A percentile compares a stretch with the other conserved stretches of the same genome.
Evolutionary conservation across 2,329 filamentous ascomycete species (phyloP).

Genomic region (Knoxdaviesia proteae): DNA sequence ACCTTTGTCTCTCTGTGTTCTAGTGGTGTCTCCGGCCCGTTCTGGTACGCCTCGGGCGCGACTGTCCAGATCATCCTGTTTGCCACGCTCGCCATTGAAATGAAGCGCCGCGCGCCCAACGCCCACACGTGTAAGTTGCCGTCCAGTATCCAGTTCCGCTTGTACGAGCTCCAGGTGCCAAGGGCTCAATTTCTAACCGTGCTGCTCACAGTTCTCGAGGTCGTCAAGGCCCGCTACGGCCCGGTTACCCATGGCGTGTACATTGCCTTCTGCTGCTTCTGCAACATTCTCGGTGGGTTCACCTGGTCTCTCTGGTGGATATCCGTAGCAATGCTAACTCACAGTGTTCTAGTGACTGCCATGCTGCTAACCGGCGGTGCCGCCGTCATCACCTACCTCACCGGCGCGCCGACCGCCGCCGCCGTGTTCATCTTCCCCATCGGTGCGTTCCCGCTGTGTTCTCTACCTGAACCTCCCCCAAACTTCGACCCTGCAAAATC

Average conservation of each 20-base stretch:
- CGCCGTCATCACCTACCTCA: conserved; percentile 28
- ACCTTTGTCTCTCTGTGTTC: conserved; percentile 23
- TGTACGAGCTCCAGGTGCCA: background rate
- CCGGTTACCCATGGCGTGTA: conserved; percentile 45
- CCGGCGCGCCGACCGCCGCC: conserved; percentile 42
- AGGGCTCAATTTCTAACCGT: background rate
- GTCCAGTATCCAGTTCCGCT: background rate
- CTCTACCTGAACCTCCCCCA: too few species aligned
- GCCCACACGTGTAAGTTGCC: conserved; percentile 34
- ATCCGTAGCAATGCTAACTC: too few species aligned
- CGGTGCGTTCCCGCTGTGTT: conserved; percentile 20
- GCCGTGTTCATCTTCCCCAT: conserved; percentile 60
- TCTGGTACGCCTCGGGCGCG: conserved; percentile 36
- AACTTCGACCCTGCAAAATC: too few species aligned
- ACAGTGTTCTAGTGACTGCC: conserved; percentile 34
- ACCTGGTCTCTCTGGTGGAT: background rate
- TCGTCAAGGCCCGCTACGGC: conserved; percentile 56
- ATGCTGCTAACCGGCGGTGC: conserved; percentile 68
- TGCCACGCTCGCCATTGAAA: conserved; percentile 64
- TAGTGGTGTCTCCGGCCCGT: conserved; percentile 27
- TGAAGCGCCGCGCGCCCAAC: conserved; percentile 61
- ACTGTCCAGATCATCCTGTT: conserved; percentile 68
- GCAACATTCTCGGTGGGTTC: conserved; percentile 37
- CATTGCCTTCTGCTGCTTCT: conserved; percentile 56
- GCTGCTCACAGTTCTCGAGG: conserved; percentile 33